Evolutionary conservation across 2,329 filamentous ascomycete genomes (phyloP), one percentile per base, ranked within the genome.

Genomic region (Seiridium unicorne): DNA sequence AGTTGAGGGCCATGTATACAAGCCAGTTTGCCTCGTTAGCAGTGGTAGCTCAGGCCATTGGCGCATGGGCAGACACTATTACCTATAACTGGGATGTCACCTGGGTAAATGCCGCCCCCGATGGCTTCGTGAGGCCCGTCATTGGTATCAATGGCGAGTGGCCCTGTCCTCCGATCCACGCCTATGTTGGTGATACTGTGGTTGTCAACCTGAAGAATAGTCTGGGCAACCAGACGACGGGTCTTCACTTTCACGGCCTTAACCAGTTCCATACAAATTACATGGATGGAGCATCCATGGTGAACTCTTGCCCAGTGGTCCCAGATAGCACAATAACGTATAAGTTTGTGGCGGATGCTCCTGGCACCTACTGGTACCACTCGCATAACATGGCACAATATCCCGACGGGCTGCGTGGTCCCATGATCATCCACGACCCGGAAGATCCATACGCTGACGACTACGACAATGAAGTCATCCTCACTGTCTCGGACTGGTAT

Each of bases 81-180:
- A 81, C 75, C 2, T 84, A 84, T 64, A 73, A 86, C 67, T 89
- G 85, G 77, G 83, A 86, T 51, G 76, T 87, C 48, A 83, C 82
- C 42, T 89, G 87, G 85, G 83, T 88, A 11, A 79, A 73, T 58
- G 81, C 82, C 7, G 82, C 84, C 57, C 88, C 88, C 0, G 88
- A 90, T 75, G 85, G 85, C 3, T 77, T 79, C 36, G 72, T 77
- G 7, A 80, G 88, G 49, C 80, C 84, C 36, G 80, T 84, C 1
- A 86, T 90, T 67, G 86, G 85, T 9, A 84, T 91, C 69, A 91
- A 91, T 67, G 80, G 80, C 10, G 70, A 84, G 70, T 89, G 88
- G 84, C 88, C 88, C 3, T 80, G 86, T 34, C 89, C 89, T 1
- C 69, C 77, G 10, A 83, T 88, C 49, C 78, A 81, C 58, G 84